Evolutionary conservation across 192 early-diverging fungal genomes (phyloP), one percentile per base, ranked within the genome.

Genomic region (Tieghemiomyces parasiticus): DNA sequence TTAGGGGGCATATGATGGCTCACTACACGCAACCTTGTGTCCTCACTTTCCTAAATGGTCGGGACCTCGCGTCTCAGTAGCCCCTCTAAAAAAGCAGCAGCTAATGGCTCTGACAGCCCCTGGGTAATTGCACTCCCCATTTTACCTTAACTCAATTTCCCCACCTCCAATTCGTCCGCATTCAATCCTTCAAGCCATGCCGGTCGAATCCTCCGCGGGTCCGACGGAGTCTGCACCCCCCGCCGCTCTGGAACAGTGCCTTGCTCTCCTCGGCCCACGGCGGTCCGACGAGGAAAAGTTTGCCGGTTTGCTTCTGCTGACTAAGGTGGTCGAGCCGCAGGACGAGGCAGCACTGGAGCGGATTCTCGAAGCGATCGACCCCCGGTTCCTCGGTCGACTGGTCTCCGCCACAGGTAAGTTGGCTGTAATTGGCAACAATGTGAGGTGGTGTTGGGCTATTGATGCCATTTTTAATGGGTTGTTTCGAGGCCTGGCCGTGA

Each of bases 231-330:
- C 6, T 42, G 38, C 49, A 2, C 49, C 4, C 12, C 26, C 49
- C 4, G 22, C 49, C 12, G 49, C 26, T 26, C 22, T 50, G 8
- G 24, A 19, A 19, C n/a, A 28, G 24, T 50, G 49, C 49, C 26
- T 50, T 22, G 22, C n/a, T 4, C 24, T 50, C 22, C n/a, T 50
- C 49, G 26, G 49, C n/a, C 49, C 49, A 12, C n/a, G 22, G 2
- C n/a, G 55, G n/a, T 31, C 55, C 8, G 55, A 58, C 35, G 55
- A 58, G n/a, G 55, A 58, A 38, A 58, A 58, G n/a, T 58, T 58
- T 22, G 33, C 55, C 28, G 55, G 55, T 8, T 34, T 58, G 19
- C 33, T 58, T 13, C 55, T 58, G 16, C n/a, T 58, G 33, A 25
- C 55, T 22, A 25, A 30, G 16, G 33, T 58, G 19, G 26, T 58